Evolutionary conservation across 139 green algal genomes (phyloP), one percentile per base, ranked within the genome.

Genomic region (Coccomyxa sp.): DNA sequence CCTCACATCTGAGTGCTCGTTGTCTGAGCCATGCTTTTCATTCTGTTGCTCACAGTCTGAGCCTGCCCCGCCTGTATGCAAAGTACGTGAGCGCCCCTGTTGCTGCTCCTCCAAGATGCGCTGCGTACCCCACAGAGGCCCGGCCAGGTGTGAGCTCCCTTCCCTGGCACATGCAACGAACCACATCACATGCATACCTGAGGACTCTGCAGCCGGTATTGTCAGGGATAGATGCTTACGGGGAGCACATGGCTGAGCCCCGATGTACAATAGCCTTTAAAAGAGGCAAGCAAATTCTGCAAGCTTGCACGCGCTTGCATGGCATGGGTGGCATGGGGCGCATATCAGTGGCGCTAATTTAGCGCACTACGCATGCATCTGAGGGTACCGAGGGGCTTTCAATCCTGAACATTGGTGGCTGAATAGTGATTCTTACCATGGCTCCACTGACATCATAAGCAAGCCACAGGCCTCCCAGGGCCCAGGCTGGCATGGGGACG

Each of bases 31-130:
- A 64, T 64, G 50, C 5, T 12, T 64, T 64, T 7, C 50, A 64
- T 18, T 7, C 50, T 64, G 50, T 64, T 64, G 44, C 50, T 64
- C 18, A 10, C 50, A 64, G 5, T 64, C 18, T 64, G 27, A 64
- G 22, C 22, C 27, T 64, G 5, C 73, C 73, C 24, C 31, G 24
- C 1, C 73, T 38, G 38, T 36, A 68, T 7, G 40, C 73, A 39
- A 38, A 77, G 73, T 39, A 77, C n/a, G 50, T 39, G 9, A 55
- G 38, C 9, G 40, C 39, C 16, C 73, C 73, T 10, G 73, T 68
- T 18, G 73, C 40, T 2, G 73, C 73, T 55, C 73, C 73, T 35
- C 40, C 73, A 6, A 77, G 29, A 39, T 77, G 73, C 27, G 40
- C 73, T 24, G 50, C 34, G 50, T 77, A 55, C 9, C 73, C 73